Conservation (phyloP, 225 moss, liverwort and hornwort species). For the Neckera pumila region DNA sequence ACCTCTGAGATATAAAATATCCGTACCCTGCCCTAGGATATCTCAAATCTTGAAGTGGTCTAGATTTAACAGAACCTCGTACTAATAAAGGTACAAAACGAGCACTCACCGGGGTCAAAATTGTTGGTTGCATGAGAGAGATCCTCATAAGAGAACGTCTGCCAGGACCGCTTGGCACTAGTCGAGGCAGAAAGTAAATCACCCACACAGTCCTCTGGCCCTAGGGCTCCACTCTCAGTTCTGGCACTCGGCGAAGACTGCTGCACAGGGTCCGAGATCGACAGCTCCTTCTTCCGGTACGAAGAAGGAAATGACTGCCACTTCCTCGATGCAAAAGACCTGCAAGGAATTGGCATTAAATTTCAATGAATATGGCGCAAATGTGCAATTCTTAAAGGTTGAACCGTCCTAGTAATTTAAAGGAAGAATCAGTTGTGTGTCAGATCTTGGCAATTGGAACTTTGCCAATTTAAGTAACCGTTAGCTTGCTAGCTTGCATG, state of each 20-base stretch:
- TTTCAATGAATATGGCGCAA: not conserved
- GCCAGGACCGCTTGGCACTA: constrained; percentile 67
- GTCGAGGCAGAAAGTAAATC: constrained; percentile 41
- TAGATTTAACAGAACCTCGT: not conserved
- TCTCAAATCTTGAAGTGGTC: not conserved
- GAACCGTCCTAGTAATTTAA: not conserved
- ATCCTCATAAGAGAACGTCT: constrained; percentile 66
- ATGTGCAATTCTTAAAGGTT: not conserved
- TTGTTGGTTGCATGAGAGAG: constrained; percentile 64
- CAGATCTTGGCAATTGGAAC: not conserved
- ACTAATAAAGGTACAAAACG: not conserved
- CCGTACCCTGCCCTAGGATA: not conserved
- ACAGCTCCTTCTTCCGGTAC: constrained; percentile 59
- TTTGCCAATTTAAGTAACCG: not conserved
- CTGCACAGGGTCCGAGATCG: constrained; percentile 63
- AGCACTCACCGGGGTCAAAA: constrained; percentile 47
- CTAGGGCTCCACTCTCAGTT: not conserved
- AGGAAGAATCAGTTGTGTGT: not conserved
- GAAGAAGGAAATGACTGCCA: constrained; percentile 93
- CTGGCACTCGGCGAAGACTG: constrained; percentile 33
- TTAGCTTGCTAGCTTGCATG: not conserved
- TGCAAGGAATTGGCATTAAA: not conserved
- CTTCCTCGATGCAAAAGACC: constrained; percentile 59
- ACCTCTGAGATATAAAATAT: not conserved
- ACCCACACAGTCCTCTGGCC: constrained; percentile 29